phyloP scores from a whole-genome alignment of 2,329 filamentous ascomycete genomes.

The Raffaelea arxii region DNA sequence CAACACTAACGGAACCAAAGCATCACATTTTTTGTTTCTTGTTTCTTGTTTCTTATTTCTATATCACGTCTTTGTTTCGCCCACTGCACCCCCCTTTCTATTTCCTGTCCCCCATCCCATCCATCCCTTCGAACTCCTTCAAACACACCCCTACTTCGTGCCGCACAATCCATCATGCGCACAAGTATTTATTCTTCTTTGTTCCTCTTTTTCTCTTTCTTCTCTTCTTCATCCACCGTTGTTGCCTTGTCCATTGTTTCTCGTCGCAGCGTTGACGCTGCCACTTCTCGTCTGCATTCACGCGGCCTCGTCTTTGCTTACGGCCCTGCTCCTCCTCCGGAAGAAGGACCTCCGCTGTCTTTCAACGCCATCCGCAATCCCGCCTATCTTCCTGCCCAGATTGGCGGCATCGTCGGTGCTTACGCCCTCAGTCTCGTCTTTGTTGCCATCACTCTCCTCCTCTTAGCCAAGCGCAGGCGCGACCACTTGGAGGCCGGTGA shows the following conservation, averaged over 20 bases:
- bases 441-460: constrained; percentile 56
- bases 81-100: not conserved
- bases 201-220: constrained; percentile 11
- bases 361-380: constrained; percentile 49
- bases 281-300: constrained; percentile 16
- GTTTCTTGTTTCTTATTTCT: not conserved
- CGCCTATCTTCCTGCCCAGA: constrained; percentile 65
- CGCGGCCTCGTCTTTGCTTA: constrained; percentile 28
- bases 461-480: constrained; percentile 47
- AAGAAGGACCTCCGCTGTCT: constrained; percentile 51
- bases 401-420: constrained; percentile 73
- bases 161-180: constrained; percentile 28
- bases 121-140: constrained; percentile 23
- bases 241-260: constrained; percentile 16
- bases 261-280: constrained; percentile 19
- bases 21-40: not conserved
- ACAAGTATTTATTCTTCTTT: not conserved
- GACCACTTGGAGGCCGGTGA: constrained; percentile 42
- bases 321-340: constrained; percentile 37
- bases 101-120: constrained; percentile 23
- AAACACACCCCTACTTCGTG: no score
- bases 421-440: constrained; percentile 72
- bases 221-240: constrained; percentile 16
- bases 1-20: not conserved
- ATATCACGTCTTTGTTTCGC: constrained; percentile 18